phyloP scores from a whole-genome alignment of 805 yeast genomes.

The Gaillardinia entomophila region DNA sequence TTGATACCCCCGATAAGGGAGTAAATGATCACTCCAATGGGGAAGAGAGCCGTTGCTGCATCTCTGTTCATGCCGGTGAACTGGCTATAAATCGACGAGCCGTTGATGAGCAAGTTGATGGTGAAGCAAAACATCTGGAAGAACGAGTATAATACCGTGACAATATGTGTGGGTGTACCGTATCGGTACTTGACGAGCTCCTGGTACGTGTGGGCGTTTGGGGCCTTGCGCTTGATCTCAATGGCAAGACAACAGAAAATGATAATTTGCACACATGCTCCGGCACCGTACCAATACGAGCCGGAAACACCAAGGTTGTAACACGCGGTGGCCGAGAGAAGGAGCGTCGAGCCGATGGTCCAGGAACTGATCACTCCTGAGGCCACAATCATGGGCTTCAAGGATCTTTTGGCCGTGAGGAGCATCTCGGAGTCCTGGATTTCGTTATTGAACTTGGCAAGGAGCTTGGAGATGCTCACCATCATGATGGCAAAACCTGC shows the following conservation, averaged over 20 bases:
- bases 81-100: slow-evolving; percentile 35
- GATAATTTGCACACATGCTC: slow-evolving; percentile 33
- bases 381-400: slow-evolving; percentile 37
- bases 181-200: slow-evolving; percentile 33
- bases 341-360: slow-evolving; percentile 43
- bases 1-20: slow-evolving; percentile 78
- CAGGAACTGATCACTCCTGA: slow-evolving; percentile 43
- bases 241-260: slow-evolving; percentile 31
- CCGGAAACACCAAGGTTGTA: slow-evolving; percentile 40
- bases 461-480: slow-evolving; percentile 24
- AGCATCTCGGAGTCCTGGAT: slow-evolving; percentile 41
- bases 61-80: slow-evolving; percentile 40
- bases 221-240: slow-evolving; percentile 35
- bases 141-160: slow-evolving; percentile 28
- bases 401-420: slow-evolving; percentile 39
- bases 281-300: slow-evolving; percentile 30
- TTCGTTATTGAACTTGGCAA: slow-evolving; percentile 32
- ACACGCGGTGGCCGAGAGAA: slow-evolving; percentile 30
- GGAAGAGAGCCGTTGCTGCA: slow-evolving; percentile 41
- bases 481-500: slow-evolving; percentile 37
- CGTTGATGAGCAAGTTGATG: slow-evolving; percentile 37
- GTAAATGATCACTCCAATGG: slow-evolving; percentile 63
- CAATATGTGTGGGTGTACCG: slow-evolving; percentile 29
- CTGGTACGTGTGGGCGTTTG: slow-evolving; percentile 35
- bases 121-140: slow-evolving; percentile 33